phyloP scores from a whole-genome alignment of 139 green algal genomes.

The Chlorella sp. region DNA sequence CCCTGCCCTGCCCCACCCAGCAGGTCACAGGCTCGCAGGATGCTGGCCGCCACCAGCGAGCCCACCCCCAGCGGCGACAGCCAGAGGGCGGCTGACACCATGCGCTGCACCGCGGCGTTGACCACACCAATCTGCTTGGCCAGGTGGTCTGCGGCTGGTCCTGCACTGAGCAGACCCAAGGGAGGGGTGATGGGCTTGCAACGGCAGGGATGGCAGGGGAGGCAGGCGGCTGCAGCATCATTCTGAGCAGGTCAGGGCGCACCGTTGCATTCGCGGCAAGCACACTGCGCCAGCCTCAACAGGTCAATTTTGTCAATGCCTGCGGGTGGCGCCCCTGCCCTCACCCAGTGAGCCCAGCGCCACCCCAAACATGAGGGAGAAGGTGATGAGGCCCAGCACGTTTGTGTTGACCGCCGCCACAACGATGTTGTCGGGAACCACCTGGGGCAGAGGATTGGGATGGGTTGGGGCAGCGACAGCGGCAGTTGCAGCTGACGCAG shows the following conservation, averaged over 20 bases:
- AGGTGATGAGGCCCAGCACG: conserved; percentile 67
- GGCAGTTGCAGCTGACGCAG: too few relatives aligned
- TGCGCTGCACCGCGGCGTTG: conserved; percentile 59
- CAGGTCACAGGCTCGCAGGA: conserved; percentile 54
- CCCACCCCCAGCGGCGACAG: conserved; percentile 58
- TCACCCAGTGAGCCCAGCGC: conserved; percentile 17
- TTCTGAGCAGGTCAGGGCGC: too few relatives aligned
- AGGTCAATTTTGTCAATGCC: too few relatives aligned
- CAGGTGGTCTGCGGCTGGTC: conserved; percentile 33
- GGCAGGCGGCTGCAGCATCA: too few relatives aligned
- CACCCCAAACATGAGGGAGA: conserved; percentile 40
- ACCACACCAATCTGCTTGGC: conserved; percentile 48
- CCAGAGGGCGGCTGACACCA: conserved; percentile 63
- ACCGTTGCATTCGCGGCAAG: too few relatives aligned
- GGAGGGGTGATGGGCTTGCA: too few relatives aligned
- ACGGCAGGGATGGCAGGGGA: too few relatives aligned
- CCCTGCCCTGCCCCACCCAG: not conserved
- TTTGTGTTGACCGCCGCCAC: conserved; percentile 61
- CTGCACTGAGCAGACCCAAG: not conserved
- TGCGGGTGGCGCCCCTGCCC: too few relatives aligned
- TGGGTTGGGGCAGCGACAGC: not conserved
- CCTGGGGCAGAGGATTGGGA: not conserved
- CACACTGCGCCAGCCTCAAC: too few relatives aligned
- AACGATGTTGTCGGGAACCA: conserved; percentile 60
- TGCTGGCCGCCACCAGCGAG: conserved; percentile 57